phyloP scores from a whole-genome alignment of 805 yeast genomes.

The Yarrowia yakushimensis region DNA sequence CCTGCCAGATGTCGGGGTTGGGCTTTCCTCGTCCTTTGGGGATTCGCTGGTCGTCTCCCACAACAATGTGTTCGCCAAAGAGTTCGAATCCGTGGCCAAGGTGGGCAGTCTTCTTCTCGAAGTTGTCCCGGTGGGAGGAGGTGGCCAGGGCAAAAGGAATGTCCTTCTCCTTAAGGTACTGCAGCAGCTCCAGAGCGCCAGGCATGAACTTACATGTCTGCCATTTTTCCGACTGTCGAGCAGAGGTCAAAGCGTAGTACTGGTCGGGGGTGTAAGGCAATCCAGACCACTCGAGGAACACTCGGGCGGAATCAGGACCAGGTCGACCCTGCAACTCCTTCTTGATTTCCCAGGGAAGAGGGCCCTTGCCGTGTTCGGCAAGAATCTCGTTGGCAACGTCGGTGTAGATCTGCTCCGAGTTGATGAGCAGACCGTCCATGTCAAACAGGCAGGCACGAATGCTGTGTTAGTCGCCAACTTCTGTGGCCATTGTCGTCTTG shows the following conservation, averaged over 20 bases:
- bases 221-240: constrained; percentile 61
- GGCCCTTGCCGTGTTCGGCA: constrained; percentile 67
- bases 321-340: constrained; percentile 87
- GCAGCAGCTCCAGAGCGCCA: constrained; percentile 73
- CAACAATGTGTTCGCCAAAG: constrained; percentile 66
- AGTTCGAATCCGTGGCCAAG: constrained; percentile 57
- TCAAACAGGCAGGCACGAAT: constrained; percentile 71
- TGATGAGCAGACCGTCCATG: constrained; percentile 91
- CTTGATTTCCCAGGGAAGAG: constrained; percentile 84
- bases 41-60: constrained; percentile 85
- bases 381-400: constrained; percentile 66
- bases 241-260: constrained; percentile 50
- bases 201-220: constrained; percentile 63
- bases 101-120: constrained; percentile 67
- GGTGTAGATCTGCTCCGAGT: constrained; percentile 91
- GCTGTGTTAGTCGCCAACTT: neutral
- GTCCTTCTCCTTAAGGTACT: constrained; percentile 47
- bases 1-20: constrained; percentile 84
- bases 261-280: constrained; percentile 68
- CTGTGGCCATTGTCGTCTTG: neutral
- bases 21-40: constrained; percentile 91
- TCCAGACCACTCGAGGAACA: constrained; percentile 63
- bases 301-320: constrained; percentile 66
- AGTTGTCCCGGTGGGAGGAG: constrained; percentile 64
- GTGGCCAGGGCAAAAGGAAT: constrained; percentile 91